Base-by-base conservation (phyloP, 2,329 filamentous ascomycete genomes). In the Hymenotorrendiella dingleyae region DNA sequence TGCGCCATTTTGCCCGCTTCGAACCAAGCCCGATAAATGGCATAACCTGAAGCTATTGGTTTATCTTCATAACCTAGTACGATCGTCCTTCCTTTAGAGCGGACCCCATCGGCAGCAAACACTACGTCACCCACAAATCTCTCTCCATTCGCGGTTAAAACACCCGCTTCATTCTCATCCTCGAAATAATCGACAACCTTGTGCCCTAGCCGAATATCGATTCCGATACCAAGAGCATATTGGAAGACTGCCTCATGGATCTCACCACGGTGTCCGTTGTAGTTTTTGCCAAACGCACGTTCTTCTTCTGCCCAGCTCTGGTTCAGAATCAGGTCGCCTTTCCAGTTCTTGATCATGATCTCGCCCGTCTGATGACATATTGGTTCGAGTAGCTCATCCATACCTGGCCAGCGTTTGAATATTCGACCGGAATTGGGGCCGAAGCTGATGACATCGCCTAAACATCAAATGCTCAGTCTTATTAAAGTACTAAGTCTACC, bases 351-450 rank as follows among this genome's bases (percentile, higher is more conserved):
- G 36, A 74, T 46, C 8, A 46, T 17, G 21, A 56, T 44, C 2
- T 48, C 50, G 33, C 50, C 51, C 12, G 43, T 50, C 26, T 55
- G 72, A 36, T 70, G 73, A 49, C 71, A 72, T 21, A 80, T 65
- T 1, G 65, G 63, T 36, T 71, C 66, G 45, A 79, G 64, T 43
- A 67, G 60, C 23, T 67, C 67, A 6, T 66, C 64, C 4, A 79
- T 67, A 12, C 67, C 66, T 12, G 73, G 70, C 61, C 77, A 81
- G 8, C 74, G 69, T 47, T 70, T 63, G 55, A 80, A 76, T 27
- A 79, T 76, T 23, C 71, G 69, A 12, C 73, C 71, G 7, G 70
- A 70, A 54, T 80, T 81, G 12, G 74, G 70, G 1, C 72, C 74
- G 53, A 78, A 78, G 30, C 67, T 71, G 48, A 74, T 72, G 43